phyloP scores from a whole-genome alignment of 495 filamentous ascomycete genomes.

The Oidiodendron maius region DNA sequence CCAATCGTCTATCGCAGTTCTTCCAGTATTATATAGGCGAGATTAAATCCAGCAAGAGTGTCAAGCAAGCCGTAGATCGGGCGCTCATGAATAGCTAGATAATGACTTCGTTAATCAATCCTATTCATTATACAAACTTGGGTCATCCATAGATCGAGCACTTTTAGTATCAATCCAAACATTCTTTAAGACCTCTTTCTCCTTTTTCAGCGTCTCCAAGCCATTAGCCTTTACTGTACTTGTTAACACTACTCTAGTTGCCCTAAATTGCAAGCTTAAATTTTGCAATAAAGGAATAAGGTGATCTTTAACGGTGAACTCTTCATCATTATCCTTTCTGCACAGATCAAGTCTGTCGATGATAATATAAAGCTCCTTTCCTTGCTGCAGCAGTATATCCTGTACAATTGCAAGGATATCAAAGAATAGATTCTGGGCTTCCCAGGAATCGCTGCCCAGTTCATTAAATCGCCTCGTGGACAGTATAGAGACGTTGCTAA shows the following conservation, averaged over 20 bases:
- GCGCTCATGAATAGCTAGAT: no score
- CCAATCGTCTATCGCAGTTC: no score
- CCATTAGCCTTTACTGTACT: conserved; percentile 2
- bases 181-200: not conserved
- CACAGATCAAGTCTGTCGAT: conserved; percentile 3
- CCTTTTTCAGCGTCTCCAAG: not conserved
- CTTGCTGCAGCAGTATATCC: not conserved
- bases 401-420: conserved; percentile 1
- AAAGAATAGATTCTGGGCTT: not conserved
- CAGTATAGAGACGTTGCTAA: not conserved
- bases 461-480: not conserved
- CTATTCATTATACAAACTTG: conserved; percentile 1
- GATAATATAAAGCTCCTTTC: conserved; percentile 1
- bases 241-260: conserved; percentile 1
- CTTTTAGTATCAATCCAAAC: conserved; percentile 1
- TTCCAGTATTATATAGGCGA: no score
- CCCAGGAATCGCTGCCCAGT: not conserved
- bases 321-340: not conserved
- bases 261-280: not conserved
- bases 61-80: no score
- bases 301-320: not conserved
- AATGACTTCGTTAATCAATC: no score
- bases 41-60: no score
- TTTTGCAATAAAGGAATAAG: conserved; percentile 2
- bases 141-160: conserved; percentile 3